These are phyloP conservation scores for Lasiosphaeria hispida DNA, from an alignment of 495 filamentous ascomycete genomes.

Conservation along the genomic window DNA sequence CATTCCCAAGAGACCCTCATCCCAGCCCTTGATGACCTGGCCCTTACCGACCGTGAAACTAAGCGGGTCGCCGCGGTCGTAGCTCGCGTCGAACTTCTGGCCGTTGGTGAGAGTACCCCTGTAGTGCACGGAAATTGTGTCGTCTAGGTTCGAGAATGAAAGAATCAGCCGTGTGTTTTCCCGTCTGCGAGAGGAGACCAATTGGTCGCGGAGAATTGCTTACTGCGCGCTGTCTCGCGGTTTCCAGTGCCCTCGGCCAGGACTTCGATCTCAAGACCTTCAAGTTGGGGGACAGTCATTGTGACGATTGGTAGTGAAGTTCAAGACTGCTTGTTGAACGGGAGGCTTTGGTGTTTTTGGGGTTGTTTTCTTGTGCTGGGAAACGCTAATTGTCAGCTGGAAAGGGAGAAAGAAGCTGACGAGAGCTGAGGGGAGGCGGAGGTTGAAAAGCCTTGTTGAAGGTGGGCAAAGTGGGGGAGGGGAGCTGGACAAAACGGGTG, in stretches of 20 bases:
- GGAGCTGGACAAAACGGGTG: not conserved
- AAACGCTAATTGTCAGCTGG: not conserved
- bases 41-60: slow-evolving; percentile 67
- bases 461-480: not conserved
- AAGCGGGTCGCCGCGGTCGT: slow-evolving; percentile 65
- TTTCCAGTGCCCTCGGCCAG: slow-evolving; percentile 21
- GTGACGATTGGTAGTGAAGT: slow-evolving; percentile 2
- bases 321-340: slow-evolving; percentile 6
- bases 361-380: too few species aligned
- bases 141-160: slow-evolving; percentile 16
- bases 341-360: not conserved
- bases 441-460: not conserved
- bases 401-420: not conserved
- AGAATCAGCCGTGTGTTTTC: not conserved
- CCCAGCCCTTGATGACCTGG: slow-evolving; percentile 81
- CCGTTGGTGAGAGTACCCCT: slow-evolving; percentile 31
- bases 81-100: slow-evolving; percentile 42
- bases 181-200: not conserved
- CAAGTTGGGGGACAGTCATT: slow-evolving; percentile 30
- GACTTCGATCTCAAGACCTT: slow-evolving; percentile 30
- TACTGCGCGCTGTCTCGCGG: slow-evolving; percentile 30
- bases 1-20: slow-evolving; percentile 81
- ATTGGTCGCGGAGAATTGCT: slow-evolving; percentile 10
- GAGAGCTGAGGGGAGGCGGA: not conserved
- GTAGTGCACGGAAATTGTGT: slow-evolving; percentile 35